phyloP scores from a whole-genome alignment of 352 stramenopile species.

The Blastocystis sp. region DNA sequence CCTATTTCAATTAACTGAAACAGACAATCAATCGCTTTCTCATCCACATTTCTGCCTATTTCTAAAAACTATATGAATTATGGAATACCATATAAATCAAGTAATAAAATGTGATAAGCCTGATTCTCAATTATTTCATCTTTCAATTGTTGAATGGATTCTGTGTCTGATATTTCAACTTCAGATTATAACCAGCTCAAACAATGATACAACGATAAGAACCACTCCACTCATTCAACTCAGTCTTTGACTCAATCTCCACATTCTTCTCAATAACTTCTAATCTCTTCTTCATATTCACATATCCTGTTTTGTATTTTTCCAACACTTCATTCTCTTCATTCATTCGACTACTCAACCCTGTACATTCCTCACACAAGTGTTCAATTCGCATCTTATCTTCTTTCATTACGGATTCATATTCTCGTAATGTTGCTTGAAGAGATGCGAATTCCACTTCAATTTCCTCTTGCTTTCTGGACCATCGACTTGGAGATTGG shows the following conservation, averaged over 20 bases:
- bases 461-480: neutral
- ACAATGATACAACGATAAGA: neutral
- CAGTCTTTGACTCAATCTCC: neutral
- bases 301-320: conserved; percentile 57
- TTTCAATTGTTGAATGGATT: conserved; percentile 4
- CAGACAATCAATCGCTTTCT: neutral
- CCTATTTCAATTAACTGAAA: conserved; percentile 13
- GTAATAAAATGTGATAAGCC: conserved; percentile 12
- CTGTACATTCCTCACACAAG: neutral
- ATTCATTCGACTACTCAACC: conserved; percentile 6
- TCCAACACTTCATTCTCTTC: conserved; percentile 25
- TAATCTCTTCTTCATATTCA: conserved; percentile 34
- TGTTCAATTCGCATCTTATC: conserved; percentile 33
- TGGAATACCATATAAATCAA: conserved; percentile 5
- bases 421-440: neutral
- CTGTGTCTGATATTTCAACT: neutral
- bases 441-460: neutral
- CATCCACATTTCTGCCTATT: neutral
- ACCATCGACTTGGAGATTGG: neutral
- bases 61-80: too few species aligned
- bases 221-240: neutral
- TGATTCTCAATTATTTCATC: conserved; percentile 19
- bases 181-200: neutral
- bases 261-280: neutral
- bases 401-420: neutral